phyloP scores from a whole-genome alignment of 768 basidiomycete genomes.

The Podaxis pistillaris region DNA sequence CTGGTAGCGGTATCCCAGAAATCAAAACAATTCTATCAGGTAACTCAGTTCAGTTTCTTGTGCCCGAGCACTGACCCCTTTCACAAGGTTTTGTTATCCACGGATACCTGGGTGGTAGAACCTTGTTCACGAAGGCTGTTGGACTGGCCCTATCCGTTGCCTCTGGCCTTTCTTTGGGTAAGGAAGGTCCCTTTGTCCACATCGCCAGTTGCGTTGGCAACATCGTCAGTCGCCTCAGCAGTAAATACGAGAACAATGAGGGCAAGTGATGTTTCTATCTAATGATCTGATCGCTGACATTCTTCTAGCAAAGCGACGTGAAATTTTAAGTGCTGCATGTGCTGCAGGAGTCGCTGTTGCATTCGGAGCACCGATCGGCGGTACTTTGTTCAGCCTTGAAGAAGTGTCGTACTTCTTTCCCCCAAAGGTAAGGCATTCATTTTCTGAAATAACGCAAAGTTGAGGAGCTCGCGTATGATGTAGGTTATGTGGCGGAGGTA shows the following conservation, averaged over 20 bases:
- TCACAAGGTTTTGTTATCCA: constrained; percentile 88
- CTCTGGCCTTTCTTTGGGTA: constrained; percentile 85
- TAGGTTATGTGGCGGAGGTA: constrained; percentile 94
- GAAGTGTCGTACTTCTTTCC: constrained; percentile 98
- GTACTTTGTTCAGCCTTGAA: constrained; percentile 89
- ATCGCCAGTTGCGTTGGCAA: constrained; percentile 93
- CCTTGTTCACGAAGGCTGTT: constrained; percentile 85
- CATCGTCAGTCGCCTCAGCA: constrained; percentile 81
- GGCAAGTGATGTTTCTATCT: constrained; percentile 40
- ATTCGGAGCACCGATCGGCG: constrained; percentile 95
- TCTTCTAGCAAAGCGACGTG: constrained; percentile 78
- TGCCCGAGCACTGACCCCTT: constrained; percentile 11
- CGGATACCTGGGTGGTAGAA: constrained; percentile 91
- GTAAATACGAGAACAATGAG: constrained; percentile 95
- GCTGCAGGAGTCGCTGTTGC: constrained; percentile 98
- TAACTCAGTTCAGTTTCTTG: constrained; percentile 23
- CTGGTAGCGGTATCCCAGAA: constrained; percentile 95
- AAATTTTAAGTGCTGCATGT: constrained; percentile 92
- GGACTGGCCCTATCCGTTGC: constrained; percentile 90
- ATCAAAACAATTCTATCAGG: constrained; percentile 93
- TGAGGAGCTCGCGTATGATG: background rate
- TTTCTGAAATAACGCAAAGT: background rate
- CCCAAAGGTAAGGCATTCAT: constrained; percentile 58
- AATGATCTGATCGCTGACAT: background rate
- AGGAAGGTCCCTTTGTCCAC: constrained; percentile 76